These are phyloP conservation scores for Blastocystis sp. DNA, from an alignment of 352 stramenopile species.

Conservation along the genomic window DNA sequence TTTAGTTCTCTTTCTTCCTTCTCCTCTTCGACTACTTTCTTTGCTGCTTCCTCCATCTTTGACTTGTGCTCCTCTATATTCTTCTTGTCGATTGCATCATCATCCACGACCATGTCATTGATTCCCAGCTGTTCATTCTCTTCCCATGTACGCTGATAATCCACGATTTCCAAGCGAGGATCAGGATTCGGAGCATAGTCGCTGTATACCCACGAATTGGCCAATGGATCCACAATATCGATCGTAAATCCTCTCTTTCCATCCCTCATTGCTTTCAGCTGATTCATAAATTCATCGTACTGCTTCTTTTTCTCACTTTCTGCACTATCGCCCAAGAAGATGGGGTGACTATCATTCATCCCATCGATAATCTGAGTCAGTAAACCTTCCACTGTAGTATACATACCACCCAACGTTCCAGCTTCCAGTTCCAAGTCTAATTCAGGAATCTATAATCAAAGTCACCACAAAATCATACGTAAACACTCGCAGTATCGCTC, in stretches of 20 bases:
- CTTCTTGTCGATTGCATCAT: conserved; percentile 65
- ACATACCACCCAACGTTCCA: conserved; percentile 78
- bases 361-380: conserved; percentile 76
- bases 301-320: conserved; percentile 52
- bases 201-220: conserved; percentile 82
- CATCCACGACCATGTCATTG: conserved; percentile 83
- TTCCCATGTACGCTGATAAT: conserved; percentile 77
- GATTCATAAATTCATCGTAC: conserved; percentile 64
- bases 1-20: neutral
- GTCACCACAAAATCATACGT: conserved; percentile 60
- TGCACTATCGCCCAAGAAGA: conserved; percentile 70
- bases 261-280: conserved; percentile 65
- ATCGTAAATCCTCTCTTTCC: conserved; percentile 77
- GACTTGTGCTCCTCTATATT: neutral
- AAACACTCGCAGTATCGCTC: conserved; percentile 72
- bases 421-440: conserved; percentile 80
- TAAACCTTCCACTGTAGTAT: conserved; percentile 84
- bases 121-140: conserved; percentile 84
- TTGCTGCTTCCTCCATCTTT: conserved; percentile 12
- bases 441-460: conserved; percentile 76
- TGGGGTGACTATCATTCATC: conserved; percentile 74
- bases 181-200: conserved; percentile 39
- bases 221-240: conserved; percentile 78
- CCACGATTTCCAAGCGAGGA: conserved; percentile 67
- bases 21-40: conserved; percentile 47